Evolutionary conservation across 345 rosid species (phyloP).

Genomic region (Eucalyptus victrix): DNA sequence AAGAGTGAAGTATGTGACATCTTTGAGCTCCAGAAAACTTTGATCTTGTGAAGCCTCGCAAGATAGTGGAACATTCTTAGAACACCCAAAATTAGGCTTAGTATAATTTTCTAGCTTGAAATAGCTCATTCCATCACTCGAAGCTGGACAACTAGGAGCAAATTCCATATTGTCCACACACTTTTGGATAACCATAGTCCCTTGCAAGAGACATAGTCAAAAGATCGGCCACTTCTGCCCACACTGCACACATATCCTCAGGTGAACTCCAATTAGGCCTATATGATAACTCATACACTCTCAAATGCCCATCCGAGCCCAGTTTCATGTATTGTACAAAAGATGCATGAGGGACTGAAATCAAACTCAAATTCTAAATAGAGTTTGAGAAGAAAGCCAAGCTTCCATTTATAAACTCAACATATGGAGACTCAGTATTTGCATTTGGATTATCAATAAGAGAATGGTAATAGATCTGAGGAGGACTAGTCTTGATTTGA

Average conservation of each 20-base stretch:
- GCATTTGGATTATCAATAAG: not conserved
- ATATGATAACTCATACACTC: not conserved
- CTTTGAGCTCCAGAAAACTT: not conserved
- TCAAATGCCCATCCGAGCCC: constrained; percentile 6
- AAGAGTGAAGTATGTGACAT: not conserved
- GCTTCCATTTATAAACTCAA: not conserved
- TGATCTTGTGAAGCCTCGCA: not conserved
- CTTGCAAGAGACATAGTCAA: not conserved
- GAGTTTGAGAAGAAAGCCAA: not conserved
- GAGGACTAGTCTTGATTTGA: not conserved
- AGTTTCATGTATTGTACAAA: not conserved
- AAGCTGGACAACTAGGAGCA: constrained; percentile 4
- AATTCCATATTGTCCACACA: constrained; percentile 6
- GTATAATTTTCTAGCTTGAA: not conserved
- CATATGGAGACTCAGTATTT: not conserved
- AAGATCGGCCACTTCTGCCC: not conserved
- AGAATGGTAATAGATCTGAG: not conserved
- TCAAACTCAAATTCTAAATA: not conserved
- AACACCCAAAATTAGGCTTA: not conserved
- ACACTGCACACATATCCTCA: rapidly evolving
- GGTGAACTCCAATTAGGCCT: rapidly evolving
- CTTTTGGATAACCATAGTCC: not conserved
- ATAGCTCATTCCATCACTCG: not conserved
- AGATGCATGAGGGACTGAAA: not conserved
- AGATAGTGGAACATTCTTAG: not conserved